Percentiles rank a stretch among this genome's conserved stretches.
Evolutionary conservation across 1,139 yeast species (phyloP).

Genomic region (Lizanozyma gosingica): DNA sequence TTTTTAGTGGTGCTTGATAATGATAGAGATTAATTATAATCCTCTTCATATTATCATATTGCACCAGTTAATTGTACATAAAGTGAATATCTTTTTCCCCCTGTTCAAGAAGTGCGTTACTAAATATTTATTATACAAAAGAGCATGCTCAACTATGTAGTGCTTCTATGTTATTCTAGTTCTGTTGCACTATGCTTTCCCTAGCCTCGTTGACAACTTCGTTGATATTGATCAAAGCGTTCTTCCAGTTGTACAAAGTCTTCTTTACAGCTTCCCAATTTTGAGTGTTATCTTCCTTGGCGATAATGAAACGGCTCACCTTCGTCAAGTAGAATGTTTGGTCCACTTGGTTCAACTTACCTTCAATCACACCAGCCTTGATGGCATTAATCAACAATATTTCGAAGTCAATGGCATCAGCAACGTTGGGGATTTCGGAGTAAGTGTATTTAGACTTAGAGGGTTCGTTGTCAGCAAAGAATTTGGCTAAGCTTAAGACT

Average conservation of each 20-base stretch:
- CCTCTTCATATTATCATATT: no score
- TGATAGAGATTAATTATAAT: conserved; percentile 18
- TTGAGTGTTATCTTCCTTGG: conserved; percentile 21
- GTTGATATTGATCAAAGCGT: conserved; percentile 31
- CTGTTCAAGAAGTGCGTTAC: no score
- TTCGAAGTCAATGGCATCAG: conserved; percentile 32
- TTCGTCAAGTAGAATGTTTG: conserved; percentile 35
- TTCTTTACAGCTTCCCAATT: conserved; percentile 30
- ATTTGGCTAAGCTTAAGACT: conserved; percentile 35
- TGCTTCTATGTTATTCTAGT: not conserved
- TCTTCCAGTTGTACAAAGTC: conserved; percentile 32
- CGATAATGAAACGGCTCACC: conserved; percentile 34
- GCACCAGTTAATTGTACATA: no score
- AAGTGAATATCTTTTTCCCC: no score
- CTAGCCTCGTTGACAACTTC: conserved; percentile 37
- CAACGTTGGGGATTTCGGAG: conserved; percentile 26
- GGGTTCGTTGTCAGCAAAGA: conserved; percentile 20
- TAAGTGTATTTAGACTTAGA: conserved; percentile 24
- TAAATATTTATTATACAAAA: not conserved
- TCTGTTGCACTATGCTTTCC: conserved; percentile 27
- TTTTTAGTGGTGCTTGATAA: conserved; percentile 73
- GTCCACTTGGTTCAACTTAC: conserved; percentile 39
- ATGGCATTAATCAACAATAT: conserved; percentile 35
- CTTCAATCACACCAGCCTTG: conserved; percentile 37
- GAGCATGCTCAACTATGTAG: not conserved